Conservation (phyloP, 345 rosid species). For the Eucalyptus erythrocorys region DNA sequence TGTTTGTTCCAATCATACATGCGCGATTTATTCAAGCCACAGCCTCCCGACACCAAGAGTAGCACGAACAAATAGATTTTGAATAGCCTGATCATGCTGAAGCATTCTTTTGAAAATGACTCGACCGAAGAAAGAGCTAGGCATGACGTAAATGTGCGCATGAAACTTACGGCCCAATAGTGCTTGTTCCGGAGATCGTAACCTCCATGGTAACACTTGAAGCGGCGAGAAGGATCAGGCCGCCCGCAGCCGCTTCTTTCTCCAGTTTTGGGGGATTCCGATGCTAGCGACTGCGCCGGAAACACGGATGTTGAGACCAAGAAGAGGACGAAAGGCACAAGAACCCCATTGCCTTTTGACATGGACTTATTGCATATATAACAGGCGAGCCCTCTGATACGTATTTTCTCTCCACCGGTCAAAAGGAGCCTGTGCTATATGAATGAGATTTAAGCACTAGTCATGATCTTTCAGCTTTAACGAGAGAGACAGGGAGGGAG, state of each 20-base stretch:
- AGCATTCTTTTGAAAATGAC: background rate
- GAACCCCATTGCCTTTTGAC: conserved; percentile 8
- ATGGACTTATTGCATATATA: background rate
- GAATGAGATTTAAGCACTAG: background rate
- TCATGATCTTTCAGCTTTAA: background rate
- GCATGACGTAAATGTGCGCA: background rate
- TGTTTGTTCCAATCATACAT: background rate
- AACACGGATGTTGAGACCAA: conserved; percentile 17
- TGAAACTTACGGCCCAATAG: conserved; percentile 58
- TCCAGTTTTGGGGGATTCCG: background rate
- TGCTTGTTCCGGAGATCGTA: conserved; percentile 46
- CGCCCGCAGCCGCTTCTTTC: conserved; percentile 15
- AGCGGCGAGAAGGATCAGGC: conserved; percentile 47
- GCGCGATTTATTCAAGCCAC: background rate
- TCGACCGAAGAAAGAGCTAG: background rate
- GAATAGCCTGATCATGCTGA: background rate
- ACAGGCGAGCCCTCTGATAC: background rate
- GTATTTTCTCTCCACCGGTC: background rate
- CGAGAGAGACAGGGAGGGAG: background rate
- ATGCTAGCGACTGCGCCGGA: background rate
- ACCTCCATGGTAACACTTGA: conserved; percentile 37
- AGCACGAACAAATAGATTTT: no score
- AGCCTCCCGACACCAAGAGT: background rate
- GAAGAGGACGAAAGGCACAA: conserved; percentile 10
- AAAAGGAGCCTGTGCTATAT: background rate